Evolutionary conservation across 2,329 filamentous ascomycete species (phyloP).

Genomic region (Emericellopsis cladophorae): DNA sequence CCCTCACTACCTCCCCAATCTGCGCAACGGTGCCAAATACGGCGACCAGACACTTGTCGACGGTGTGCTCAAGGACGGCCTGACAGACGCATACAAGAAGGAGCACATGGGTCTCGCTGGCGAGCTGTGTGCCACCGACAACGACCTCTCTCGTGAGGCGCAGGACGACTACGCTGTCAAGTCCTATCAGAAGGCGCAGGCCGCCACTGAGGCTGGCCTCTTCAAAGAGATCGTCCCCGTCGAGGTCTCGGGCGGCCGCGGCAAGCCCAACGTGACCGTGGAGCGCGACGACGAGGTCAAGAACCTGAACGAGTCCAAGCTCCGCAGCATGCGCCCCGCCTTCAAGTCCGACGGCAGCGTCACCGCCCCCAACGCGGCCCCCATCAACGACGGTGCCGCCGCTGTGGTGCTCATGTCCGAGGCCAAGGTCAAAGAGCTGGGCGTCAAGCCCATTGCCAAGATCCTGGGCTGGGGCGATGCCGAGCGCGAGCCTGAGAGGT

Average conservation of each 20-base stretch:
- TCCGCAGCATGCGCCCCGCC: slow-evolving; percentile 72
- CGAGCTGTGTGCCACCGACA: slow-evolving; percentile 82
- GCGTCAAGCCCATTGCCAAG: slow-evolving; percentile 85
- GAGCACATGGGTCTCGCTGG: slow-evolving; percentile 93
- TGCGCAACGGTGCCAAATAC: slow-evolving; percentile 85
- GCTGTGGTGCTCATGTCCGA: slow-evolving; percentile 91
- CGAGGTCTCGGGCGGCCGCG: slow-evolving; percentile 75
- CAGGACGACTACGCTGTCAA: slow-evolving; percentile 95
- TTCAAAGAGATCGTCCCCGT: slow-evolving; percentile 88
- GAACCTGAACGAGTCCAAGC: slow-evolving; percentile 79
- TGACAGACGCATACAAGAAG: slow-evolving; percentile 90
- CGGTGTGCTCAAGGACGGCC: slow-evolving; percentile 84
- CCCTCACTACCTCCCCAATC: slow-evolving; percentile 84
- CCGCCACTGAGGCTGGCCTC: slow-evolving; percentile 65
- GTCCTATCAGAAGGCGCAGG: slow-evolving; percentile 87
- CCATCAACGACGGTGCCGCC: slow-evolving; percentile 87
- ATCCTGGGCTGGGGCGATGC: slow-evolving; percentile 97
- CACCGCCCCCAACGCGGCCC: slow-evolving; percentile 92
- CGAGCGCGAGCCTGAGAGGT: slow-evolving; percentile 80
- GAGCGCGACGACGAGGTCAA: slow-evolving; percentile 91
- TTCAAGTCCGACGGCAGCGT: slow-evolving; percentile 80
- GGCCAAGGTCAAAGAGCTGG: slow-evolving; percentile 83
- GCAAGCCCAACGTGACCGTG: slow-evolving; percentile 73
- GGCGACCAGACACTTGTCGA: slow-evolving; percentile 83
- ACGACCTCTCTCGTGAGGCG: slow-evolving; percentile 67